Base-by-base conservation (phyloP, 306 rosid genomes). In the Fragaria vesca region DNA sequence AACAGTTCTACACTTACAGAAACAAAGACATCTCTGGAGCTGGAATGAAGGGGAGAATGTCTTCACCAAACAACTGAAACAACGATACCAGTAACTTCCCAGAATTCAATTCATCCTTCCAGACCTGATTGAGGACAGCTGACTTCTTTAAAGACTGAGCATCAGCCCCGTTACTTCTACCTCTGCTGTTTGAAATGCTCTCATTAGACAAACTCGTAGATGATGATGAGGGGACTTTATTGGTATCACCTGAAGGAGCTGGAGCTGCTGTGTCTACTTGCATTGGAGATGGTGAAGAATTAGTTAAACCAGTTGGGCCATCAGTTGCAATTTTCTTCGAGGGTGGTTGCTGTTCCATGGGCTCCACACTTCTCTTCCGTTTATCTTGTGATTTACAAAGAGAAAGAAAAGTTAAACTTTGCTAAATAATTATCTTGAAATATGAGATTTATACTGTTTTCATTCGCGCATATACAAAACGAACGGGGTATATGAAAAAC, bases 21-120 rank as follows among this genome's bases (percentile, higher is more conserved):
- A 84, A 85, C 86, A 87, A 55, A 30, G 86, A 85, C 95, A 87
- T 87, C 86, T 90, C 96, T 5, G 91, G 90, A 73, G 86, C 75
- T 78, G 80, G 89, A 82, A 88, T 73, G 86, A 88, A 92, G 71
- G 92, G 77, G 47, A 90, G 82, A 76, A 88, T 87, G 80, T 57
- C 85, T 83, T 92, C 97, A 63, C 95, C 97, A 67, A 92, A 88
- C 73, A 85, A 73, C 81, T 90, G 91, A 73, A 79, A 83, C 80
- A 87, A 74, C 18, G 87, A 81, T 7, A 75, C 81, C 74, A 86
- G 80, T 73, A 79, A 76, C 7, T 89, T 84, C 71, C 91, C 93
- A 74, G 95, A 92, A 78, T 88, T 79, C 71, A 92, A 90, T 74
- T 90, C 95, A 18, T 88, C 89, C 80, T 84, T 92, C 93, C 95